These are phyloP conservation scores for Sphagnum tenellum DNA, from an alignment of 225 moss, liverwort and hornwort species.

Conservation along the genomic window DNA sequence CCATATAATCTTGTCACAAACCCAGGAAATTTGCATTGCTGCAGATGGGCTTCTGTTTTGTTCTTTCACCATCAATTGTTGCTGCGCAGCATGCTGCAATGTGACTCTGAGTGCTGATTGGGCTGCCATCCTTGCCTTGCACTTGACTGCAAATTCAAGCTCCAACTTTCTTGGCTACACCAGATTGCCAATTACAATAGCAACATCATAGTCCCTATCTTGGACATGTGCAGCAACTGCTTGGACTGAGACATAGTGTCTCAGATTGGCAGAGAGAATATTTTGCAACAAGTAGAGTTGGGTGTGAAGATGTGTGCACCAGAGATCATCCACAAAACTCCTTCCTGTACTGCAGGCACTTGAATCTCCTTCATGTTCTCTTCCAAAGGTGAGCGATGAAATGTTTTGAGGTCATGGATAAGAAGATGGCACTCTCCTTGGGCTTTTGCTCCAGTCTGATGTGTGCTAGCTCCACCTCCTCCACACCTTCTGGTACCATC, in stretches of 20 bases:
- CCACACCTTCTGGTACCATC: conserved; percentile 95
- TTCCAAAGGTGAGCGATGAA: conserved; percentile 21
- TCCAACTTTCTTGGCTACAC: conserved; percentile 55
- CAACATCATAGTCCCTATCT: no score
- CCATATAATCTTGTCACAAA: conserved; percentile 87
- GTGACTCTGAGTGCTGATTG: conserved; percentile 53
- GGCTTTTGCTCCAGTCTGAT: conserved; percentile 86
- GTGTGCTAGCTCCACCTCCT: conserved; percentile 87
- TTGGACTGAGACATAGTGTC: no score
- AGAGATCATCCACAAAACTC: conserved; percentile 42
- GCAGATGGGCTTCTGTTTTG: conserved; percentile 87
- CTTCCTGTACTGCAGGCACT: conserved; percentile 27
- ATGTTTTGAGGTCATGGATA: conserved; percentile 43
- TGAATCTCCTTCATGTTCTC: conserved; percentile 19
- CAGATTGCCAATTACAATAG: conserved; percentile 8
- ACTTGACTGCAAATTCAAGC: conserved; percentile 43
- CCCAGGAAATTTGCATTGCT: conserved; percentile 97
- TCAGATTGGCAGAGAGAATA: no score
- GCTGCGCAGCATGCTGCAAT: conserved; percentile 81
- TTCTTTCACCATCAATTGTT: conserved; percentile 90
- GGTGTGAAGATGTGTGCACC: no score
- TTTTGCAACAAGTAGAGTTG: no score
- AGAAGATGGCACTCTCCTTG: conserved; percentile 77
- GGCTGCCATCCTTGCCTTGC: conserved; percentile 40
- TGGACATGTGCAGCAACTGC: no score